Conservation (phyloP, 1,284 basidiomycete genomes). For the Rhodotorula sp. region DNA sequence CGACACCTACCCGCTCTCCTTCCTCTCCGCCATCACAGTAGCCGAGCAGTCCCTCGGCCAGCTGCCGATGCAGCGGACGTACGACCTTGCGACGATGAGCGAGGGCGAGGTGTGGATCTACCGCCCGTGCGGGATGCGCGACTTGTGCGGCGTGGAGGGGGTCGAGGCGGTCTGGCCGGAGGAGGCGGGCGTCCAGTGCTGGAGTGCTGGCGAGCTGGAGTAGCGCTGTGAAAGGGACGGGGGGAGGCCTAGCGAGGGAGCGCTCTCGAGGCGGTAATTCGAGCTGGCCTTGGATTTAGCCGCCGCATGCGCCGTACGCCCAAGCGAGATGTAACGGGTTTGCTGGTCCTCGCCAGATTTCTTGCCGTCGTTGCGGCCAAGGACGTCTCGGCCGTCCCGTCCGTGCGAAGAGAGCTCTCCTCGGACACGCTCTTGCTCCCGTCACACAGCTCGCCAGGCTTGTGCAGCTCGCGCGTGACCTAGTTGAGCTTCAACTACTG, state of each 20-base stretch:
- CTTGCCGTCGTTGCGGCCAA: too few relatives aligned
- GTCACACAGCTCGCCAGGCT: too few relatives aligned
- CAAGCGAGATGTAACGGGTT: too few relatives aligned
- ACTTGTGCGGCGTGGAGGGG: conserved; percentile 32
- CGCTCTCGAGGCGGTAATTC: too few relatives aligned
- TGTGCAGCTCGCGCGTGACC: too few relatives aligned
- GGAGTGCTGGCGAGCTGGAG: conserved; percentile 32
- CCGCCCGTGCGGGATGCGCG: conserved; percentile 39
- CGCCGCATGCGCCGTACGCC: too few relatives aligned
- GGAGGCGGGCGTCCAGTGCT: conserved; percentile 10
- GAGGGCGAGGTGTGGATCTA: conserved; percentile 49
- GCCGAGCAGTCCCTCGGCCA: conserved; percentile 46
- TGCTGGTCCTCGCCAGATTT: too few relatives aligned
- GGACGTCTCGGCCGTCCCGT: too few relatives aligned
- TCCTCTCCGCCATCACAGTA: conserved; percentile 44
- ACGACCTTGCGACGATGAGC: conserved; percentile 43
- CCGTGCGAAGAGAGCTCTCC: too few relatives aligned
- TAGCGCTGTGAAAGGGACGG: background rate
- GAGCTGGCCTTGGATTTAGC: too few relatives aligned
- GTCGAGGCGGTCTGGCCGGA: conserved; percentile 38
- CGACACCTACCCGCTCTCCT: conserved; percentile 28
- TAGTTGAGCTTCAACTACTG: too few relatives aligned
- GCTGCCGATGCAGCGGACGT: conserved; percentile 36
- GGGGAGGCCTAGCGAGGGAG: background rate
- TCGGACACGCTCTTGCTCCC: too few relatives aligned